Base-by-base conservation (phyloP, 345 rosid genomes). In the Populus davidiana region DNA sequence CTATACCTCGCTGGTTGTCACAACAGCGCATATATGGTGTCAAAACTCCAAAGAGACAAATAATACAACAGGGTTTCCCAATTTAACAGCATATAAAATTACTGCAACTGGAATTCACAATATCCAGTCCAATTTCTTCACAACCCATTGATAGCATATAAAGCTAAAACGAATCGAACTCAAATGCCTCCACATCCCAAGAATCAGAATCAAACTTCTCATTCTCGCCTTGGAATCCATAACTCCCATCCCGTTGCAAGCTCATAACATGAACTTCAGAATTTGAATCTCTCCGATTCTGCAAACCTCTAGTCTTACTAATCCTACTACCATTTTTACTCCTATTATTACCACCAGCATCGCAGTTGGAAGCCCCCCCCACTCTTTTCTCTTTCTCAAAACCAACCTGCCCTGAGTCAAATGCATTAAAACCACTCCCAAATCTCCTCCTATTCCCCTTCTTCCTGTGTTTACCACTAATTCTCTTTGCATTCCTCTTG, bases 161-260 rank as follows among this genome's bases (percentile, higher is more conserved):
- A 31, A 66, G 63, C 78, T 47, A 44, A 33, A 75, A 66, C 23
- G 63, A 63, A 8, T 54, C 12, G 61, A 54, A 54, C 38, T 54
- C 61, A 69, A 52, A 31, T 31, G 13, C 67, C 41, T 66, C 47
- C 20, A 18, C 13, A n/a, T 21, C 31, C 56, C 69, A 6, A 11
- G 75, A 73, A 59, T 6, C 4, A 76, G 43, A 36, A 18, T 14
- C 13, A 20, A 59, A 59, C 69, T 33, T 39, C 70, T 44, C 50
- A 67, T 62, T 73, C 41, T 69, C 68, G 35, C 56, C 38, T 64
- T 74, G 73, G 67, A 89, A 66, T 25, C 83, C 79, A 71, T 85
- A 86, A 69, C 73, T 82, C 13, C 89, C 89, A 78, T 86, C 87
- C 36, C 38, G 69, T 35, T 65, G 85, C 83, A 87, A 77, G 61